Conservation (phyloP, 176 grass and related monocot genomes). For the Microstegium vimineum region DNA sequence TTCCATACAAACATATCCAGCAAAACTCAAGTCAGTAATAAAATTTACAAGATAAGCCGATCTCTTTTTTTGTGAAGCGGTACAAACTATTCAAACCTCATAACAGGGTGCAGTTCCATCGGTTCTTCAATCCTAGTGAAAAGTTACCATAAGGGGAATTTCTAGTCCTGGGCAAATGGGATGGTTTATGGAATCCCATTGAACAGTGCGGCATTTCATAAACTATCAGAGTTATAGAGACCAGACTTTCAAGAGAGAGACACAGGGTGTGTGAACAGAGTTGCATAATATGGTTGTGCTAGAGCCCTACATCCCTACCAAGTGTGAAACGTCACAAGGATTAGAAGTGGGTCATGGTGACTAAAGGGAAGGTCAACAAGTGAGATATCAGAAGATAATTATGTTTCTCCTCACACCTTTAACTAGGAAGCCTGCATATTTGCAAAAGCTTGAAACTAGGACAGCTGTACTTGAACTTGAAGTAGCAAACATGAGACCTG, state of each 20-base stretch:
- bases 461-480: background rate
- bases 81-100: background rate
- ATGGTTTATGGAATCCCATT: background rate
- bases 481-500: background rate
- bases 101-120: background rate
- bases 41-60: background rate
- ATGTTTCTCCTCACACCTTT: background rate
- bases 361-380: background rate
- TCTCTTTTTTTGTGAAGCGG: background rate
- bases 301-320: background rate
- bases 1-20: background rate
- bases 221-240: background rate
- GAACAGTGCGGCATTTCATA: background rate
- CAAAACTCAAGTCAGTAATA: background rate
- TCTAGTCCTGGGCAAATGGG: background rate
- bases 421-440: background rate
- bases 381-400: conserved; percentile 3
- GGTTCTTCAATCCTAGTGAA: background rate
- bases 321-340: background rate
- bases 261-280: background rate
- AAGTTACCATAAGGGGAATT: background rate
- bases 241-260: background rate
- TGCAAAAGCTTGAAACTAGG: background rate
- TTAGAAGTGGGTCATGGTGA: background rate
- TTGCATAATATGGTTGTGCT: background rate